Conservation (phyloP, 257 asterid species). For the Nicotiana obtusifolia region DNA sequence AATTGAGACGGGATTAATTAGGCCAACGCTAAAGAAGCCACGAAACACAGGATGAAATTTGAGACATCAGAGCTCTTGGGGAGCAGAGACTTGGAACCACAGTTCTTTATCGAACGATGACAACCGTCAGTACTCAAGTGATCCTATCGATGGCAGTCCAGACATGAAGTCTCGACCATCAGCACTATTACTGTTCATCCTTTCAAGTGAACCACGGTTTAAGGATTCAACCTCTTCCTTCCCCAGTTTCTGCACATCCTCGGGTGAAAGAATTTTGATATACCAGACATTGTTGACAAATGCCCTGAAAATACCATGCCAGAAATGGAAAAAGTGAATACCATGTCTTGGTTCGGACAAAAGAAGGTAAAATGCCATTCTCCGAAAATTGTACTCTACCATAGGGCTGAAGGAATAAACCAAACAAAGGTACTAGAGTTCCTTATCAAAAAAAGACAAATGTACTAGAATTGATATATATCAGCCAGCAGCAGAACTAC, state of each 20-base stretch:
- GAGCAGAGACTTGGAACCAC: not conserved
- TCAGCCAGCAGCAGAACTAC: not conserved
- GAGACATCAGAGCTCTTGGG: not conserved
- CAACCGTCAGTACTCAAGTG: conserved; percentile 49
- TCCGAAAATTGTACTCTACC: not conserved
- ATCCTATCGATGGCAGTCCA: conserved; percentile 63
- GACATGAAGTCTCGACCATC: conserved; percentile 49
- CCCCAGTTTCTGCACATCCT: conserved; percentile 80
- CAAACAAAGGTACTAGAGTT: not conserved
- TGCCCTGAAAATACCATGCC: conserved; percentile 44
- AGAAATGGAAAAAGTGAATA: not conserved
- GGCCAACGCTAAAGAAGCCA: not conserved
- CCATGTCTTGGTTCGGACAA: not conserved
- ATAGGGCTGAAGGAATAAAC: not conserved
- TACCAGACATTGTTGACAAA: conserved; percentile 95
- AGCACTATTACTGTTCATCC: conserved; percentile 29
- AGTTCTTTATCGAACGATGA: not conserved
- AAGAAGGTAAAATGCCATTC: not conserved
- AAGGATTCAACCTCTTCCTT: conserved; percentile 60
- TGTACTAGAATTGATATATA: not conserved
- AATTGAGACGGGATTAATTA: not conserved
- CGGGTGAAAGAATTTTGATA: conserved; percentile 94
- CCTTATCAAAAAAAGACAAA: not conserved
- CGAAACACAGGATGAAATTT: not conserved
- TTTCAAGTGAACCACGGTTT: conserved; percentile 38